Conservation (phyloP, 2,329 filamentous ascomycete species). For the Paecilomyces dactylethromorphus region DNA sequence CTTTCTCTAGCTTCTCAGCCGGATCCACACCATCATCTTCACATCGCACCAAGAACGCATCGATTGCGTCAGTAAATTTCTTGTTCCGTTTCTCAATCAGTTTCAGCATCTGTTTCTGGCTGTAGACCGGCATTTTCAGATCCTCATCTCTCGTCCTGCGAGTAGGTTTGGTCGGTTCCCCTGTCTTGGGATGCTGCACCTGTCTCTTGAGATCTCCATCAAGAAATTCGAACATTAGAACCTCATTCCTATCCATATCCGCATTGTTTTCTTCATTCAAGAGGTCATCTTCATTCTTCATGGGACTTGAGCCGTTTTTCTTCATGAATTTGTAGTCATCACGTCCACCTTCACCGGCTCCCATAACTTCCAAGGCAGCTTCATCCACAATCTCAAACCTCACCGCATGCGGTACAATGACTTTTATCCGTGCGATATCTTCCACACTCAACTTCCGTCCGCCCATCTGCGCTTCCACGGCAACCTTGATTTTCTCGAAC, state of each 20-base stretch:
- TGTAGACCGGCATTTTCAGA: conserved; percentile 85
- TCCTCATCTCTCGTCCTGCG: conserved; percentile 69
- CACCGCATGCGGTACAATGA: conserved; percentile 69
- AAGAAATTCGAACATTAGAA: conserved; percentile 85
- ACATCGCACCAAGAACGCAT: conserved; percentile 70
- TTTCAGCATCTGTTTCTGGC: conserved; percentile 83
- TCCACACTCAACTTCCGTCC: conserved; percentile 58
- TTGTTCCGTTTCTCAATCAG: conserved; percentile 84
- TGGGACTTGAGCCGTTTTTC: not conserved
- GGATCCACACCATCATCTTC: conserved; percentile 58
- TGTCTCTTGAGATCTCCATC: conserved; percentile 86
- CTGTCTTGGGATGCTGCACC: conserved; percentile 64
- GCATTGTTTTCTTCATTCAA: conserved; percentile 19
- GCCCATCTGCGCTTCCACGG: conserved; percentile 78
- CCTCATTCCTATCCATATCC: conserved; percentile 47
- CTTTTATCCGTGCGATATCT: conserved; percentile 77
- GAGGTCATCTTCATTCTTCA: conserved; percentile 6
- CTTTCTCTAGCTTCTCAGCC: conserved; percentile 55
- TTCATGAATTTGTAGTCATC: conserved; percentile 13
- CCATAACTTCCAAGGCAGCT: conserved; percentile 70
- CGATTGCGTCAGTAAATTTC: conserved; percentile 73
- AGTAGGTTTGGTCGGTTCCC: conserved; percentile 61
- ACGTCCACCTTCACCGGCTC: conserved; percentile 56
- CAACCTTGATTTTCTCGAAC: conserved; percentile 75
- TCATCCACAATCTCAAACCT: conserved; percentile 85